Base-by-base conservation (phyloP, 129 eudicot species). In the Chrysanthemum seticuspe region DNA sequence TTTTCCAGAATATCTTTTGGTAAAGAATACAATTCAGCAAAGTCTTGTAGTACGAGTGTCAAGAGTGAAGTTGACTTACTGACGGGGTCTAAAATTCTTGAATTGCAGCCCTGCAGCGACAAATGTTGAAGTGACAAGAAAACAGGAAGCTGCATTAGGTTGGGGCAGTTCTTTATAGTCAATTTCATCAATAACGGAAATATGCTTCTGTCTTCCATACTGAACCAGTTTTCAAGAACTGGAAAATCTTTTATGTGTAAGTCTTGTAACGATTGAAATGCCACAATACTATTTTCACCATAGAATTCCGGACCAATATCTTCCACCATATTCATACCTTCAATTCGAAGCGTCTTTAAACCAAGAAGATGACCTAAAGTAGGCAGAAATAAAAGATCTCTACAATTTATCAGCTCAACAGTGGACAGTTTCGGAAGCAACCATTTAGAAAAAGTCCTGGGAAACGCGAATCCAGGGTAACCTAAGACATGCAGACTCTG, bases 191-290 rank as follows among this genome's bases (percentile, higher is more conserved):
- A 57, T 47, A 47, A 23, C 13, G 83, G 78, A 65, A 72, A 79
- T n/a, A 44, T 56, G 56, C 48, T 57, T 60, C 5, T 66, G 27
- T 66, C 56, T 9, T 72, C 55, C 15, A 47, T 10, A 34, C 52
- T 51, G 27, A 7, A 58, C 78, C 78, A 72, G 29, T 11, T 53
- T 21, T 72, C 44, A 36, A 79, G 55, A 73, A 13, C 44, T 34
- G 47, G 83, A 8, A 79, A 66, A 29, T 56, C 58, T 66, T 47
- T 65, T 15, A 79, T 58, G 6, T 25, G 31, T 16, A 79, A 60
- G 23, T 79, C 69, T 73, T 71, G 54, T 31, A 79, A 76, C n/a
- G 78, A 79, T 79, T 64, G 78, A 56, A 79, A 79, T 79, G 78
- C 44, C 60, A 16, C 62, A 23, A 18, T 64, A 57, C 49, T 67